Base-by-base conservation (phyloP, 805 yeast genomes). In the Spathaspora hagerdaliae region DNA sequence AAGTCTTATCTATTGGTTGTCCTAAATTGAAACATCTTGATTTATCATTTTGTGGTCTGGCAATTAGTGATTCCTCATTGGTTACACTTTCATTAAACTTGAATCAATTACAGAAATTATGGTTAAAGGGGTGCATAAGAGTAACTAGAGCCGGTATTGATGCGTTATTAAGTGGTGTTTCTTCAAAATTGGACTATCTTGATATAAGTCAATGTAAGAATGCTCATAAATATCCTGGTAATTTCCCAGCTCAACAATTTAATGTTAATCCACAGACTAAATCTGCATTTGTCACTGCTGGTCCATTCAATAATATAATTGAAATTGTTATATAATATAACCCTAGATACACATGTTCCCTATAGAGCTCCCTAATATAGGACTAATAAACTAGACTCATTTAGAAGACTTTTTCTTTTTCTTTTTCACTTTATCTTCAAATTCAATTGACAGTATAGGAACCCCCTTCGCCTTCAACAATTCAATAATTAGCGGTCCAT, bases 61-160 rank as follows among this genome's bases (percentile, higher is more conserved):
- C 92, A 1, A 89, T 86, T 5, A 81, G 88, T 55, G 92, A 86
- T 54, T 74, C 82, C 13, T 80, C 89, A 1, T 59, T 85, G 35
- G 71, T 79, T 33, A 77, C 84, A 0, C 71, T 86, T 8, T 79
- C 87, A 2, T 59, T 78, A 31, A 78, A 81, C 51, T 64, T 85
- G 49, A 64, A 73, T 44, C 56, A 68, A 31, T 60, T 86, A 51
- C 74, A 75, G 43, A 58, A 65, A 19, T 65, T 86, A 43, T 65
- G 67, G 3, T 69, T 85, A 14, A 80, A 79, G 43, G 92, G 94
- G 1, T 86, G 94, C 63, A 74, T 84, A 9, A 69, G 91, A 51
- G 91, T 84, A 7, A 86, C 92, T 1, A 69, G 88, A 54, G 85
- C 85, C 8, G 92, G 94, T 12, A 81, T 85, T 27, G 89, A 85